A percentile compares a stretch with the other conserved stretches of the same genome.
These are phyloP conservation scores for Dioscorea cayenensis DNA, from an alignment of 116 monocot species.

Conservation along the genomic window DNA sequence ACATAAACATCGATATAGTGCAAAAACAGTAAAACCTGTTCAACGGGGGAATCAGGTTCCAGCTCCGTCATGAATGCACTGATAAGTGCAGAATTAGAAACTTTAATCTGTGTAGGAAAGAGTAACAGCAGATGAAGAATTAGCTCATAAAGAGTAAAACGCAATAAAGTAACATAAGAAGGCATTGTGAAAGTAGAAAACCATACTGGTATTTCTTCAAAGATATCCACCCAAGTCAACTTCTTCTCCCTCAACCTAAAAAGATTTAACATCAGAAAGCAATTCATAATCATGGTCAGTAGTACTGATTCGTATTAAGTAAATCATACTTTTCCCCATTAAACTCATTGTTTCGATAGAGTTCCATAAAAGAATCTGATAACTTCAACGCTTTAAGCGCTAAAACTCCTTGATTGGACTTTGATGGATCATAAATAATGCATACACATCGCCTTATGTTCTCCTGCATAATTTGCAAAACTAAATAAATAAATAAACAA, in stretches of 20 bases:
- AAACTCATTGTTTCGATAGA: conserved; percentile 73
- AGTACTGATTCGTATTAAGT: neutral
- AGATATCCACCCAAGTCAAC: conserved; percentile 92
- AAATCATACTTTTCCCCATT: conserved; percentile 74
- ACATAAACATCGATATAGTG: neutral
- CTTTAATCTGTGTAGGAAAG: conserved; percentile 56
- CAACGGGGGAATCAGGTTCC: conserved; percentile 82
- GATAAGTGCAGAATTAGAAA: conserved; percentile 92
- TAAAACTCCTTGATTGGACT: conserved; percentile 78
- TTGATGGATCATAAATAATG: conserved; percentile 92
- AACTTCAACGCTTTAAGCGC: conserved; percentile 88
- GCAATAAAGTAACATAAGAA: no score
- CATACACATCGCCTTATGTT: conserved; percentile 94
- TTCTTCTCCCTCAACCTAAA: conserved; percentile 87
- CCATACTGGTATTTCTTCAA: conserved; percentile 91
- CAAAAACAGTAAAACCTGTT: conserved; percentile 40
- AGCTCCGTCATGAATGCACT: conserved; percentile 93
- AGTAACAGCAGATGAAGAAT: neutral
- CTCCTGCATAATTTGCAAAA: conserved; percentile 36
- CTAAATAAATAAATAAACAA: no score
- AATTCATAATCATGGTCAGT: neutral
- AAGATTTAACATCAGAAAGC: neutral
- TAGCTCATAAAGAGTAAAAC: no score
- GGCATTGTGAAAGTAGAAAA: neutral
- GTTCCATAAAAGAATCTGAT: conserved; percentile 92